These are phyloP conservation scores for Auricularia heimuer DNA, from an alignment of 768 basidiomycete species.

Conservation along the genomic window DNA sequence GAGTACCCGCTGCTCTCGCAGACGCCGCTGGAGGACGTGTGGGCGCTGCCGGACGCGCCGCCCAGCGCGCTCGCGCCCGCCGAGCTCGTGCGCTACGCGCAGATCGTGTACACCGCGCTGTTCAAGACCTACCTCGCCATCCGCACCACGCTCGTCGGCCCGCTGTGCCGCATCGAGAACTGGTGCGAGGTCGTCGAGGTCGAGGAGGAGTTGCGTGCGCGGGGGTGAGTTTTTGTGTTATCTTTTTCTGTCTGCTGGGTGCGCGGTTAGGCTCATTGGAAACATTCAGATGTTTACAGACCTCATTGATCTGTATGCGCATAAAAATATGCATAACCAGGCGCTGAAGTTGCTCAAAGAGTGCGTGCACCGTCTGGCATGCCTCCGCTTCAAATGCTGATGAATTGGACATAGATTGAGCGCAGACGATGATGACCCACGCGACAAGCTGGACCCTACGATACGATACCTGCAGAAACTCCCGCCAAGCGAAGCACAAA, in stretches of 20 bases:
- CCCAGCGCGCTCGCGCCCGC: constrained; percentile 66
- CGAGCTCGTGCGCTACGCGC: constrained; percentile 79
- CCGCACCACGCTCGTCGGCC: constrained; percentile 69
- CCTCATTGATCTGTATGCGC: constrained; percentile 83
- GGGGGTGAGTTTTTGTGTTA: constrained; percentile 43
- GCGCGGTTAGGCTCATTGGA: neutral
- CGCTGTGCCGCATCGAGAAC: constrained; percentile 82
- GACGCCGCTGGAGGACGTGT: constrained; percentile 63
- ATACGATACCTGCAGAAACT: constrained; percentile 87
- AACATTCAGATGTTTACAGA: constrained; percentile 74
- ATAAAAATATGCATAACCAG: constrained; percentile 90
- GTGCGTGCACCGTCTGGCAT: constrained; percentile 35
- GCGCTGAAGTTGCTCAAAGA: constrained; percentile 76
- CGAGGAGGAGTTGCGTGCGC: constrained; percentile 71
- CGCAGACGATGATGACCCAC: constrained; percentile 62
- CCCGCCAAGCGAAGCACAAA: constrained; percentile 68
- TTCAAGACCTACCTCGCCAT: constrained; percentile 87
- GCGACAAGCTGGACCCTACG: constrained; percentile 74
- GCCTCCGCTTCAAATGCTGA: neutral
- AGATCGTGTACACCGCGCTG: constrained; percentile 90
- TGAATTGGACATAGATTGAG: constrained; percentile 47
- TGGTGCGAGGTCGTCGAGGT: constrained; percentile 97
- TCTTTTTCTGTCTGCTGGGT: neutral
- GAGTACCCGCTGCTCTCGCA: constrained; percentile 61
- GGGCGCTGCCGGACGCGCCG: constrained; percentile 66